Base-by-base conservation (phyloP, 768 basidiomycete species). In the Austroboletus eburneus region DNA sequence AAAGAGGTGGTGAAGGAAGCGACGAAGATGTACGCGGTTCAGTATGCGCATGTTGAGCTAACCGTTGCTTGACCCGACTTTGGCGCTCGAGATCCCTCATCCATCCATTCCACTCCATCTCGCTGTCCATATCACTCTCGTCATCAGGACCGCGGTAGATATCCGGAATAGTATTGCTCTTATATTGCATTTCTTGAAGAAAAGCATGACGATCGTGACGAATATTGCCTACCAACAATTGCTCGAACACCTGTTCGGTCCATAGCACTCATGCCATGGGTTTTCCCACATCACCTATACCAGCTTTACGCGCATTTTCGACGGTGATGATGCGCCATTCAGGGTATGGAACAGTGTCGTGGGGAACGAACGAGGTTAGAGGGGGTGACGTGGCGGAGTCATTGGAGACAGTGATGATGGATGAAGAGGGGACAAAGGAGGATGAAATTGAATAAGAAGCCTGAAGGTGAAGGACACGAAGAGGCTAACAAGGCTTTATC, bases 51-150 rank as follows among this genome's bases (percentile, higher is more conserved):
- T 40, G 52, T 42, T 34, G 36, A 9, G 46, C 46, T 12, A 50
- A 40, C 17, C 32, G 49, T 8, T 46, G 57, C 45, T 44, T 54
- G n/a, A 56, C 50, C 16, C 42, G 50, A 46, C 48, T 25, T 54
- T 72, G 72, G 18, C 74, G 67, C 34, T 71, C 66, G 35, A 84
- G 45, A 66, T 83, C 83, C 5, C 74, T 75, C 57, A 73, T 68
- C 84, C 84, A 87, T 1, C 77, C 79, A 4, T 76, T 69, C 84
- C 84, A 87, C 57, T 87, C 84, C 18, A 68, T 65, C 59, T 85
- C 84, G 54, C 71, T 76, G 21, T 75, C 70, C 7, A 64, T 70
- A 5, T 65, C 67, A n/a, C 52, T 62, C 22, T 70, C 73, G 24
- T 68, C 74, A 4, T 68, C 70, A 21, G 62, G 48, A 9, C 57